These are phyloP conservation scores for Fusarium gaditjirri DNA, from an alignment of 2,329 filamentous ascomycete genomes.

Conservation along the genomic window DNA sequence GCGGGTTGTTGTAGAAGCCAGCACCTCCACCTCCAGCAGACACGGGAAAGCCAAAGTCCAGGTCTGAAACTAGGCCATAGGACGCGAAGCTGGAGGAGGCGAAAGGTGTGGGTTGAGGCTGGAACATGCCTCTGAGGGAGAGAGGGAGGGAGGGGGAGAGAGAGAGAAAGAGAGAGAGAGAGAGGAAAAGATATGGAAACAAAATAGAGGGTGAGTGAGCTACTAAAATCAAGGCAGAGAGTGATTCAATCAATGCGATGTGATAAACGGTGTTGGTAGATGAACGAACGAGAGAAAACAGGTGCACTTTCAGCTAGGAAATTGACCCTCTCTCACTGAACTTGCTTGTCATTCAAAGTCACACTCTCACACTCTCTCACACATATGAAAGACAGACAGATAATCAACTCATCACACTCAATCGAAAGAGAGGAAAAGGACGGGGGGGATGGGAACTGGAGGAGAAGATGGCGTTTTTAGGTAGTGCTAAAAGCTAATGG, in stretches of 20 bases:
- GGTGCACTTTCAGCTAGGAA: slow-evolving; percentile 19
- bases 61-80: slow-evolving; percentile 53
- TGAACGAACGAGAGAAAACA: slow-evolving; percentile 16
- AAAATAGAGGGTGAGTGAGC: slow-evolving; percentile 14
- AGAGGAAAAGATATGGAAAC: slow-evolving; percentile 1
- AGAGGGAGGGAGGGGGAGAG: slow-evolving; percentile 15
- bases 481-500: slow-evolving; percentile 7
- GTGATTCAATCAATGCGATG: slow-evolving; percentile 13
- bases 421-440: background rate
- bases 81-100: slow-evolving; percentile 54
- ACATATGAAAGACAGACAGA: background rate
- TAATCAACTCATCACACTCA: background rate
- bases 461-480: slow-evolving; percentile 31
- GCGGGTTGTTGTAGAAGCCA: slow-evolving; percentile 33
- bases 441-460: slow-evolving; percentile 2
- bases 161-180: background rate
- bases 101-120: slow-evolving; percentile 63
- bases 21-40: slow-evolving; percentile 44
- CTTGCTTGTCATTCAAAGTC: background rate
- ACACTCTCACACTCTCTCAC: background rate
- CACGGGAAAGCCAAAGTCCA: slow-evolving; percentile 43
- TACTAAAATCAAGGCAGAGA: slow-evolving; percentile 17
- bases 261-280: background rate
- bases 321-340: slow-evolving; percentile 4
- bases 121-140: slow-evolving; percentile 60